Conservation (phyloP, 2,329 filamentous ascomycete genomes). For the Calonectria henricotiae region DNA sequence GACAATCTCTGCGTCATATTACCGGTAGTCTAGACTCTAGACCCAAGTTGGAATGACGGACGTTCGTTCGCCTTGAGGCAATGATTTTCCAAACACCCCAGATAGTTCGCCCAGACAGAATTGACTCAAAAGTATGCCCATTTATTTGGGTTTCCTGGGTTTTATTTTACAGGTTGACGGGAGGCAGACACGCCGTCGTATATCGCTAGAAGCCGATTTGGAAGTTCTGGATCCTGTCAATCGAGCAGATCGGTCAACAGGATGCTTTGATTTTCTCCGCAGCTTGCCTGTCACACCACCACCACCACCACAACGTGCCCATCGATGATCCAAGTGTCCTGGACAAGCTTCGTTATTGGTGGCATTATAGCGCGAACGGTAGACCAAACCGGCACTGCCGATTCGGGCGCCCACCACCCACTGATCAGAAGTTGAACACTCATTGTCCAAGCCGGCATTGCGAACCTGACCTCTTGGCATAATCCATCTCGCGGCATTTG, state of each 20-base stretch:
- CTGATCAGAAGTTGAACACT: background rate
- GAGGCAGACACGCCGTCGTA: background rate
- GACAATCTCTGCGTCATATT: too few species aligned
- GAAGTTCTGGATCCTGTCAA: slow-evolving; percentile 1
- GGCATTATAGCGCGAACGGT: slow-evolving; percentile 3
- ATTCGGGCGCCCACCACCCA: slow-evolving; percentile 20
- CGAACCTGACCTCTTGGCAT: background rate
- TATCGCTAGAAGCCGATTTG: background rate
- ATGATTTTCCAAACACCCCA: too few species aligned
- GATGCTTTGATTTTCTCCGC: slow-evolving; percentile 11
- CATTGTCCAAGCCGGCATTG: background rate
- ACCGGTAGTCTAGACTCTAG: too few species aligned
- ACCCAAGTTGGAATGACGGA: too few species aligned
- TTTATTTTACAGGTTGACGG: background rate
- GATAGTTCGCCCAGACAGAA: too few species aligned
- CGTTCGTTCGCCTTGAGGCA: too few species aligned
- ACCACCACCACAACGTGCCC: background rate
- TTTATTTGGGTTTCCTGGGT: too few species aligned
- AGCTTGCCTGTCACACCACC: background rate
- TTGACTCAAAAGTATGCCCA: too few species aligned
- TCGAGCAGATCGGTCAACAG: background rate
- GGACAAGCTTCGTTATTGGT: background rate
- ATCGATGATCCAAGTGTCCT: slow-evolving; percentile 7
- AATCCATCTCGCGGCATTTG: background rate
- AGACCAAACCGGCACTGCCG: background rate